These are phyloP conservation scores for Podospora conica DNA, from an alignment of 495 filamentous ascomycete species.

Conservation along the genomic window DNA sequence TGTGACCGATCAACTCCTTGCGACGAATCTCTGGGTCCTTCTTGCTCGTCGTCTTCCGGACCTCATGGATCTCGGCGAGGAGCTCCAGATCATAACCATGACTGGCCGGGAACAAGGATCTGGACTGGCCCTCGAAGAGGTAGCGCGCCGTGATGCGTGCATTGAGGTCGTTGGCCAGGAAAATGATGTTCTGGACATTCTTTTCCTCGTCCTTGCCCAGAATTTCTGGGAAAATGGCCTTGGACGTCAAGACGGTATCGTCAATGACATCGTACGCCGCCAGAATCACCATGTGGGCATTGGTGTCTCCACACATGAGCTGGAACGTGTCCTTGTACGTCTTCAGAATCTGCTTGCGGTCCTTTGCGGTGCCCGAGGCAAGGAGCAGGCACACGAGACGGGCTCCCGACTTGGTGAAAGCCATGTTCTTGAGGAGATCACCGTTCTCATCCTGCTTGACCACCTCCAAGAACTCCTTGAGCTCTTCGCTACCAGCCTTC, in stretches of 20 bases:
- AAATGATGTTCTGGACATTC: constrained; percentile 56
- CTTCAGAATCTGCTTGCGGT: constrained; percentile 80
- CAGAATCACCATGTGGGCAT: constrained; percentile 77
- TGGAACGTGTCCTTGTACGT: constrained; percentile 81
- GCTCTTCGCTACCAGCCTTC: constrained; percentile 66
- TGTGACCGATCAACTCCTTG: constrained; percentile 63
- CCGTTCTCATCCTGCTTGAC: constrained; percentile 85
- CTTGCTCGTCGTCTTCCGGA: constrained; percentile 77
- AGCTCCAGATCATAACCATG: constrained; percentile 56
- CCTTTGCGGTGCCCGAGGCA: constrained; percentile 82
- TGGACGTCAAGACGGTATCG: constrained; percentile 82
- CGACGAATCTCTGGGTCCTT: constrained; percentile 74
- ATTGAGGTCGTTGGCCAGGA: constrained; percentile 58
- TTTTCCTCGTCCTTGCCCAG: constrained; percentile 58
- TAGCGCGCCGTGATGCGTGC: constrained; percentile 79
- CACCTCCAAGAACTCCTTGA: constrained; percentile 80
- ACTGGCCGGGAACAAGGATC: constrained; percentile 58
- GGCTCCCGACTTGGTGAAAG: constrained; percentile 86
- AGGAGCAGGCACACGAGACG: constrained; percentile 73
- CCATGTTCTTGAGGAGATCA: constrained; percentile 86
- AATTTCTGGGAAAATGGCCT: constrained; percentile 77
- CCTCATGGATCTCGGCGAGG: constrained; percentile 66
- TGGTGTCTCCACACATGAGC: constrained; percentile 67
- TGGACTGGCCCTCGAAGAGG: constrained; percentile 66
- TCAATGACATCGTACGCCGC: constrained; percentile 86